A percentile compares a stretch with the other conserved stretches of the same genome.
phyloP scores from a whole-genome alignment of 2,329 filamentous ascomycete genomes.

The Calonectria crousiana region DNA sequence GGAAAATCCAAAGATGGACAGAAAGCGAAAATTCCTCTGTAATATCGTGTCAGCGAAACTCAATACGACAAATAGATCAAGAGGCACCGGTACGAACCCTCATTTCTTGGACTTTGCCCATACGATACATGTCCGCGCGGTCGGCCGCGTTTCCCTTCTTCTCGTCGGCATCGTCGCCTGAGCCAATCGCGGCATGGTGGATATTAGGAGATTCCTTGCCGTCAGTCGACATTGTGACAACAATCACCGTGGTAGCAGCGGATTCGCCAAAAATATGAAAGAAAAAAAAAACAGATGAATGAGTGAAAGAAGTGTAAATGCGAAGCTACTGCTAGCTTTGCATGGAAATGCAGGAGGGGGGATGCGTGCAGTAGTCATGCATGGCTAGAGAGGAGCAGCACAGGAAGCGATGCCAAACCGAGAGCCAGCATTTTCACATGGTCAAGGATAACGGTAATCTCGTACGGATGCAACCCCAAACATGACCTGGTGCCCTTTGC shows the following conservation, averaged over 20 bases:
- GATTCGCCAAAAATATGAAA: background rate
- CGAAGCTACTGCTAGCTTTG: conserved; percentile 17
- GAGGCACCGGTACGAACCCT: conserved; percentile 20
- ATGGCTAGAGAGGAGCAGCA: conserved; percentile 2
- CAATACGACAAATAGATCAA: background rate
- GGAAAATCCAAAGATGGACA: conserved; percentile 61
- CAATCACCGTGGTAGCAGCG: background rate
- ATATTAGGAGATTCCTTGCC: conserved; percentile 25
- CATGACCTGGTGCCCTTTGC: conserved; percentile 2
- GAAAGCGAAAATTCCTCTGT: conserved; percentile 58
- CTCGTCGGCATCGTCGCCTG: conserved; percentile 29
- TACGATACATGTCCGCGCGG: conserved; percentile 41
- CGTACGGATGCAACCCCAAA: conserved; percentile 1
- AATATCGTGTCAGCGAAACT: background rate
- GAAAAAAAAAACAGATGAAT: background rate
- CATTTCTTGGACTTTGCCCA: conserved; percentile 40
- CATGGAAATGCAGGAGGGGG: conserved; percentile 29
- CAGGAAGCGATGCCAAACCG: conserved; percentile 8
- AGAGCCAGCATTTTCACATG: background rate
- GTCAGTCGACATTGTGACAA: conserved; percentile 27
- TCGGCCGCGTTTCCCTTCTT: conserved; percentile 37
- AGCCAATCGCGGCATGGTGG: background rate
- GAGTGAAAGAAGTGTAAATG: background rate
- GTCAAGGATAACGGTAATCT: conserved; percentile 6
- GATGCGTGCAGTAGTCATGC: conserved; percentile 12